Evolutionary conservation across 1,284 basidiomycete species (phyloP).

Genomic region (Ceratobasidium sp.): DNA sequence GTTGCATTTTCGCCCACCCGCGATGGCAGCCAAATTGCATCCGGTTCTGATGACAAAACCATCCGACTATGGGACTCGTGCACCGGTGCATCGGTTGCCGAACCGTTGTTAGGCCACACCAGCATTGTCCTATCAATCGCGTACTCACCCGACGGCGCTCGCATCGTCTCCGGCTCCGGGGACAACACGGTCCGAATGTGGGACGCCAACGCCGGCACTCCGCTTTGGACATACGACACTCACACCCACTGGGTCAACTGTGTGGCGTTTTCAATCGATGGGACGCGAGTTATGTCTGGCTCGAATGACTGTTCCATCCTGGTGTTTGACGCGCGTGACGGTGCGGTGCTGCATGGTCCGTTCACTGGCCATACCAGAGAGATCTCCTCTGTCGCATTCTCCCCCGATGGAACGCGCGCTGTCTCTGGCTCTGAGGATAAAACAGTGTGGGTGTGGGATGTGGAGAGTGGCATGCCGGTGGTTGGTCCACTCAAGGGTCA

Average conservation of each 20-base stretch:
- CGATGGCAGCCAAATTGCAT: too few relatives aligned
- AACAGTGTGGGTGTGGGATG: not conserved
- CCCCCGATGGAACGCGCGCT: not conserved
- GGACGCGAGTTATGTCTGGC: slow-evolving; percentile 27
- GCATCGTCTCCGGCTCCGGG: not conserved
- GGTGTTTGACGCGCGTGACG: slow-evolving; percentile 31
- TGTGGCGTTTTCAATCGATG: slow-evolving; percentile 32
- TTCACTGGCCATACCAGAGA: not conserved
- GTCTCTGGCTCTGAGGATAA: not conserved
- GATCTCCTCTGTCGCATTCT: slow-evolving; percentile 4
- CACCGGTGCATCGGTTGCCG: not conserved
- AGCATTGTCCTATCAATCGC: not conserved
- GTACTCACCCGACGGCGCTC: not conserved
- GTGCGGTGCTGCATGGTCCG: not conserved
- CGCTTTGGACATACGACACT: not conserved
- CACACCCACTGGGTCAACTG: not conserved
- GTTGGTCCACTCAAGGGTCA: not conserved
- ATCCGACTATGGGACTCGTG: too few relatives aligned
- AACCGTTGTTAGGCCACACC: not conserved
- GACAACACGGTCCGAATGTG: not conserved
- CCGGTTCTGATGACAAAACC: too few relatives aligned
- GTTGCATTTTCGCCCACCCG: not conserved
- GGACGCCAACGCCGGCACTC: not conserved
- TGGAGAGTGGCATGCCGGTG: not conserved
- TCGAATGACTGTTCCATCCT: slow-evolving; percentile 36